Evolutionary conservation across 75 land plant species (phyloP).

Genomic region (Chamaecyparis obtusa): DNA sequence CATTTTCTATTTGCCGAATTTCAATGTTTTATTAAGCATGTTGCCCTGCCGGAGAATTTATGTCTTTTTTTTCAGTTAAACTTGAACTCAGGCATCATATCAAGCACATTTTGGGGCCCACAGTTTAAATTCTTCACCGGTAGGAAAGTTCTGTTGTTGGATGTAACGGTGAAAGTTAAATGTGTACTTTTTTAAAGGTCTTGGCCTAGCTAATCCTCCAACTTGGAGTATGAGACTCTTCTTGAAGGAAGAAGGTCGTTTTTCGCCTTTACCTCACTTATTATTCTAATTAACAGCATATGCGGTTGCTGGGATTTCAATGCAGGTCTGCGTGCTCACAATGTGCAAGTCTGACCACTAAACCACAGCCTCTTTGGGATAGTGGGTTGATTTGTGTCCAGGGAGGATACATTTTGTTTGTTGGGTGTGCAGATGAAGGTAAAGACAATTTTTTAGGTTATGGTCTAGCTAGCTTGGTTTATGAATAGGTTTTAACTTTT

Average conservation of each 20-base stretch:
- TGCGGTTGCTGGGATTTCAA: neutral
- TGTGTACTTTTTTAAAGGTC: neutral
- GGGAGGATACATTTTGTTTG: neutral
- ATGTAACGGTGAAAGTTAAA: neutral
- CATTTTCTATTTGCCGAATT: neutral
- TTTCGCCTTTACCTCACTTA: too few species aligned
- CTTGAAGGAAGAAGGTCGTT: neutral
- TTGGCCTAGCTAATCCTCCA: neutral
- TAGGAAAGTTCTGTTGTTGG: neutral
- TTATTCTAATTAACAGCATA: neutral
- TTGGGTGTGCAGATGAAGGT: neutral
- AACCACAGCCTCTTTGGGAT: neutral
- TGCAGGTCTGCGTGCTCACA: neutral
- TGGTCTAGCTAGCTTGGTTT: neutral
- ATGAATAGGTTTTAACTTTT: neutral
- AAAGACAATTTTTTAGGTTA: neutral
- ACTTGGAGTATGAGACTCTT: neutral
- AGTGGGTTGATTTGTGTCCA: neutral
- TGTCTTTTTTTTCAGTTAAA: neutral
- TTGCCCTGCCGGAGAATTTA: neutral
- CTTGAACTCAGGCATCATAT: neutral
- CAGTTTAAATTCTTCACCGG: neutral
- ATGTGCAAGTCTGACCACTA: neutral
- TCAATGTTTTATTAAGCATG: neutral
- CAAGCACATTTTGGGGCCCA: neutral